Base-by-base conservation (phyloP, 768 basidiomycete genomes). In the Trametes cubensis region DNA sequence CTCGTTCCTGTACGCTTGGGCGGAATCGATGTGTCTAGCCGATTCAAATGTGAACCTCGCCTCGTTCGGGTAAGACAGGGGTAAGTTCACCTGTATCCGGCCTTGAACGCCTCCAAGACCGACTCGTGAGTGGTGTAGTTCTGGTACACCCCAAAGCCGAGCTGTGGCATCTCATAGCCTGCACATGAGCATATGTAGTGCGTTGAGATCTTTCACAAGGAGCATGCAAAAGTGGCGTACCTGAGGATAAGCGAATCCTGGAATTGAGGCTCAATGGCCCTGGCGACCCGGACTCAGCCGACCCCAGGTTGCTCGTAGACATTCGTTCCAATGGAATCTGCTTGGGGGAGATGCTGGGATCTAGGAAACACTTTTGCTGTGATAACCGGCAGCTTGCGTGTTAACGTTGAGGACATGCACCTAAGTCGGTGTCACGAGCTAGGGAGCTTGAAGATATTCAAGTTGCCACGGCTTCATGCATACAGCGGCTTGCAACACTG, bases 141-240 rank as follows among this genome's bases (percentile, higher is more conserved):
- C 69, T 86, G 82, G 67, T 86, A 91, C 26, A 91, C 88, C 1
- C 79, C 90, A 60, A 91, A 85, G 10, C 90, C 90, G 3, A 92
- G 77, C 7, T 77, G 71, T 23, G 90, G 90, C 78, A 91, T 89
- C 17, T 72, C 57, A 70, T 83, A 72, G 13, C 88, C 69, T 72
- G 57, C 4, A 38, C 20, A 23, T 17, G 14, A 13, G 21, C 47
- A 14, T 6, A 48, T 11, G 18, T 23, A 11, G 4, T 2, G 11
- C 4, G 23, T 26, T 25, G 2, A 28, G 8, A 20, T 2, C 23
- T 11, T 18, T 15, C 13, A 14, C 15, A 7, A 30, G 26, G 10
- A 49, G n/a, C n/a, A n/a, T n/a, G n/a, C 20, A 21, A 4, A 34
- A 3, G 7, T 25, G 34, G 8, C 44, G 20, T 21, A 69, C 68